These are phyloP conservation scores for Daldinia loculata DNA, from an alignment of 495 filamentous ascomycete species.

Conservation along the genomic window DNA sequence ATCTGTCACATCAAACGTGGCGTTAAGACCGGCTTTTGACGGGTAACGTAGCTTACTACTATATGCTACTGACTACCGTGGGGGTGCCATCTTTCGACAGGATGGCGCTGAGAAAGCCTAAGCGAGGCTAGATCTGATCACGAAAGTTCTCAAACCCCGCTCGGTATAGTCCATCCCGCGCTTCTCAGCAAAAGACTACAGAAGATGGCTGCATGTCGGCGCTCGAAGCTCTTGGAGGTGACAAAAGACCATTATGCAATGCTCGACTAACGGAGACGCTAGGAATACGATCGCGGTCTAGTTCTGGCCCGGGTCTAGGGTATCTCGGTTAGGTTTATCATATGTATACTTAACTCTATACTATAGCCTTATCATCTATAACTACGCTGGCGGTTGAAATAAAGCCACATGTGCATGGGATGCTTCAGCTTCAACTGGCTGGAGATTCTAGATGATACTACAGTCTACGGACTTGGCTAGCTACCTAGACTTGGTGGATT, in stretches of 20 bases:
- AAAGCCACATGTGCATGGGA: neutral
- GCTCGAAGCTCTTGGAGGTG: neutral
- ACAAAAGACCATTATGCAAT: slow-evolving; percentile 14
- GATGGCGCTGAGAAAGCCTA: slow-evolving; percentile 7
- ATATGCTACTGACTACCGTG: slow-evolving; percentile 8
- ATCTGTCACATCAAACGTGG: slow-evolving; percentile 26
- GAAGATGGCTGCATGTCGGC: slow-evolving; percentile 11
- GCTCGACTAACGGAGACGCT: slow-evolving; percentile 22
- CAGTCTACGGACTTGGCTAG: slow-evolving; percentile 10
- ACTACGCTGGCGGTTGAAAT: neutral
- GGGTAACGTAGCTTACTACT: slow-evolving; percentile 26
- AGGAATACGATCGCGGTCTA: slow-evolving; percentile 28
- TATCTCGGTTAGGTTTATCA: slow-evolving; percentile 24
- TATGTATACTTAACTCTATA: slow-evolving; percentile 2
- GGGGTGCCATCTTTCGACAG: slow-evolving; percentile 11
- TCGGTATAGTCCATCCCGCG: slow-evolving; percentile 13
- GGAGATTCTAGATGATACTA: slow-evolving; percentile 13
- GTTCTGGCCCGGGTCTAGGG: slow-evolving; percentile 17
- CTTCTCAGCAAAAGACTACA: slow-evolving; percentile 10
- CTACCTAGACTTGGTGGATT: slow-evolving; percentile 12
- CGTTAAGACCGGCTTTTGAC: slow-evolving; percentile 20
- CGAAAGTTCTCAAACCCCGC: slow-evolving; percentile 10
- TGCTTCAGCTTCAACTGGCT: slow-evolving; percentile 1
- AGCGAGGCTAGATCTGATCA: slow-evolving; percentile 15
- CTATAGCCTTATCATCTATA: slow-evolving; percentile 6